Percentiles rank a stretch among this genome's conserved stretches.
These are phyloP conservation scores for Paradendryphiella salina DNA, from an alignment of 2,329 filamentous ascomycete genomes.

Conservation along the genomic window DNA sequence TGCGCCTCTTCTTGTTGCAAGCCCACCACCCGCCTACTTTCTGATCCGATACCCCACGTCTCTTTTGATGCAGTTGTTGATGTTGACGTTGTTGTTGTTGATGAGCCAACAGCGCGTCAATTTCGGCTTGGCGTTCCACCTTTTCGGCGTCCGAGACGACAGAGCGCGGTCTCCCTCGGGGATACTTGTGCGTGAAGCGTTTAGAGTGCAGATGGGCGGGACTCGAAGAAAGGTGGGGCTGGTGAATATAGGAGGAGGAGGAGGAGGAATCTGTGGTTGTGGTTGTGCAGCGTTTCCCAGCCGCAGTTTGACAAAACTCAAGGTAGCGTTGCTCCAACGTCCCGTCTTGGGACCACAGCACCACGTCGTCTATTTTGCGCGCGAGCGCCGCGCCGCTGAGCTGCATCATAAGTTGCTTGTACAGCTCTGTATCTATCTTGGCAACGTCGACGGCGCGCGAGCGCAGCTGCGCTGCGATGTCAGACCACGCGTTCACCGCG, in stretches of 20 bases:
- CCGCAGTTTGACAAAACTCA: not conserved
- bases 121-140: not conserved
- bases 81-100: too few relatives aligned
- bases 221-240: too few relatives aligned
- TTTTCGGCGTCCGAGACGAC: not conserved
- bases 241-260: too few relatives aligned
- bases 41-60: too few relatives aligned
- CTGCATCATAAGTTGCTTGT: not conserved
- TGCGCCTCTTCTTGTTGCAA: not conserved
- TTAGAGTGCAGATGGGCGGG: not conserved
- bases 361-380: not conserved
- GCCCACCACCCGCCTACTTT: too few relatives aligned
- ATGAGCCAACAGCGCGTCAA: not conserved
- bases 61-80: too few relatives aligned
- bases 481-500: not conserved
- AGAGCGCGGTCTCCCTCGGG: not conserved
- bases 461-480: not conserved
- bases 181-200: conserved; percentile 3
- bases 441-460: not conserved
- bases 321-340: not conserved
- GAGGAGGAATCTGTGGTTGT: too few relatives aligned
- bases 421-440: not conserved
- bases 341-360: not conserved
- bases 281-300: not conserved
- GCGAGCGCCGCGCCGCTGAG: not conserved